Conservation (phyloP, 257 asterid species). For the Jacaranda mimosifolia region DNA sequence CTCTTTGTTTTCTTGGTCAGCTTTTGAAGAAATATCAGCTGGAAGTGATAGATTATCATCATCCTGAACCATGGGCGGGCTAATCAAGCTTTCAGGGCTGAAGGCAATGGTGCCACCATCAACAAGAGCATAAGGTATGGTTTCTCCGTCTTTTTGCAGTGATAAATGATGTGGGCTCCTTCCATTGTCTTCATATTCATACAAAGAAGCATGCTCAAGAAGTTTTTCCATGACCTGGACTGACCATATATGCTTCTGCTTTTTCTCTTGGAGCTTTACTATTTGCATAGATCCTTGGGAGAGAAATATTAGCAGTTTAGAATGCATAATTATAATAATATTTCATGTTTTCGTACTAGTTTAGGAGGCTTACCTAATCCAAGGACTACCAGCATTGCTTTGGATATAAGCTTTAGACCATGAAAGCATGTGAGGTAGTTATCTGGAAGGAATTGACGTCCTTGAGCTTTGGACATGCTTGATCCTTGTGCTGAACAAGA, state of each 20-base stretch:
- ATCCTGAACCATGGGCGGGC: not conserved
- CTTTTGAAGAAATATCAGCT: not conserved
- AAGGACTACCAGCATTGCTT: not conserved
- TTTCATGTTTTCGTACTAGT: not conserved
- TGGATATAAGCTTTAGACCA: conserved; percentile 13
- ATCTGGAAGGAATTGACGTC: not conserved
- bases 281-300: conserved; percentile 21
- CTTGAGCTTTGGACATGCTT: not conserved
- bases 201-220: not conserved
- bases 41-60: not conserved
- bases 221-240: not conserved
- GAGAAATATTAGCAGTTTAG: not conserved
- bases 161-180: not conserved
- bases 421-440: not conserved
- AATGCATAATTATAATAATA: not conserved
- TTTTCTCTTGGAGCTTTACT: not conserved
- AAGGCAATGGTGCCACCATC: not conserved
- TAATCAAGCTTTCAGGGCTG: not conserved
- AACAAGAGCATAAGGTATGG: not conserved
- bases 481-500: not conserved
- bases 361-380: not conserved
- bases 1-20: not conserved
- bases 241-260: not conserved
- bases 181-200: not conserved
- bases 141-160: not conserved